Base-by-base conservation (phyloP, 192 early-diverging fungal species). In the Martensiomyces pterosporus region DNA sequence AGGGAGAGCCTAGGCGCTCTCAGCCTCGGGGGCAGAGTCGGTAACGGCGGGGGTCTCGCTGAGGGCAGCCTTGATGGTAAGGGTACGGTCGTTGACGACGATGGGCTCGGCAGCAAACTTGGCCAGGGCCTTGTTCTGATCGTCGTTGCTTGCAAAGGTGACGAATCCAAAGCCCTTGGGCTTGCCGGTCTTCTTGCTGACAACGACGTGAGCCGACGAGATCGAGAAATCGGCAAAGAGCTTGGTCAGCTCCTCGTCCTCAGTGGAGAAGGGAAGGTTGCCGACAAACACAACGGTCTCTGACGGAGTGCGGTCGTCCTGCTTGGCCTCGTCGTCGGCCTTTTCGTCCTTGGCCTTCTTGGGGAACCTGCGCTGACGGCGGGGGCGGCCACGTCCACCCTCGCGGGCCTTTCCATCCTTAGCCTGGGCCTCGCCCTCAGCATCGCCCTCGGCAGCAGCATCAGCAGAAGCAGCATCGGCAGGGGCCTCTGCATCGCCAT, bases 111-210 rank as follows among this genome's bases (percentile, higher is more conserved):
- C 51, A 18, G 34, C 35, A 46, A 52, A 68, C 49, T 53, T 55
- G 34, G 52, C 48, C 10, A 75, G 44, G 14, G 60, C 72, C 52
- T 52, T 47, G 27, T 47, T 24, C 74, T 94, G 93, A 52, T 93
- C 90, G 10, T 58, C 84, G 46, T 89, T 79, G 57, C 76, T 69
- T 17, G 68, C 78, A 43, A 92, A 78, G 56, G 91, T 90, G 18
- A 94, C 88, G 71, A 99, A 99, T 16, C 93, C 96, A 73, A 88
- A 99, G 45, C 94, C 94, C 79, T 93, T 93, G 68, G 83, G 82
- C 39, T 87, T 81, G 21, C 85, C 87, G 47, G 66, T 78, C 57
- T 59, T 75, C 52, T 69, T 60, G 56, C 49, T 76, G 33, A 61
- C 75, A 27, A 95, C 90, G 39, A 98, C 80, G 57, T 85, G 85